phyloP scores from a whole-genome alignment of 306 rosid species.

The Inga leiocalycina region DNA sequence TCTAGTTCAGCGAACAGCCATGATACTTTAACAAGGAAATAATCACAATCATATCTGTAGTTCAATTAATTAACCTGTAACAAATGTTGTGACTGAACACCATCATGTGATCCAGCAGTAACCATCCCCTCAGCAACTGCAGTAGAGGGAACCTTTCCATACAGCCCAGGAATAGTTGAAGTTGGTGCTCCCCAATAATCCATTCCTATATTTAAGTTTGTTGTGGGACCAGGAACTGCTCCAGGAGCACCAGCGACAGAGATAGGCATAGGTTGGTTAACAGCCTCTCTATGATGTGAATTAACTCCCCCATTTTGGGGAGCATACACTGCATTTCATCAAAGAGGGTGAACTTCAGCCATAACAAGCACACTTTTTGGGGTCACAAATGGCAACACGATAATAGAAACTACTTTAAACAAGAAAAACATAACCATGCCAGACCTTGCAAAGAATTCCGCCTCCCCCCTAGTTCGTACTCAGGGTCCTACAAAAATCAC shows the following conservation, averaged over 20 bases:
- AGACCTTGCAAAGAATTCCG: conserved; percentile 88
- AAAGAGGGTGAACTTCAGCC: conserved; percentile 21
- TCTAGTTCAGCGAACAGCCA: conserved; percentile 6
- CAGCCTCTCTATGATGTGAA: conserved; percentile 62
- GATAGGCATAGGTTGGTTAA: conserved; percentile 72
- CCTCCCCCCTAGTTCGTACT: conserved; percentile 51
- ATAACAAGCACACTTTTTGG: background rate
- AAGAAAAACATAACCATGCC: conserved; percentile 29
- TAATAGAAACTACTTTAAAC: conserved; percentile 18
- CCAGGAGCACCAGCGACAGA: conserved; percentile 57
- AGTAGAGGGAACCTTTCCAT: conserved; percentile 67
- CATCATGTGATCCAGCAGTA: conserved; percentile 79
- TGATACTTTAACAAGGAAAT: conserved; percentile 31
- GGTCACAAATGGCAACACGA: conserved; percentile 21
- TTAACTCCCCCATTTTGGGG: conserved; percentile 79
- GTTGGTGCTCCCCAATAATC: conserved; percentile 82
- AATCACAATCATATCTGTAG: background rate
- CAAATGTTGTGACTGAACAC: conserved; percentile 86
- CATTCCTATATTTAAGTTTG: conserved; percentile 77
- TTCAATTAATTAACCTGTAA: conserved; percentile 62
- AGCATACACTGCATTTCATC: conserved; percentile 56
- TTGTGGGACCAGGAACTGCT: conserved; percentile 70
- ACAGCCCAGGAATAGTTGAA: conserved; percentile 49
- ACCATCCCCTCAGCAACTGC: conserved; percentile 77
- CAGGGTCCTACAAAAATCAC: conserved; percentile 52